Evolutionary conservation across 345 rosid genomes (phyloP), one percentile per base, ranked within the genome.

Genomic region (Salix arbutifolia): DNA sequence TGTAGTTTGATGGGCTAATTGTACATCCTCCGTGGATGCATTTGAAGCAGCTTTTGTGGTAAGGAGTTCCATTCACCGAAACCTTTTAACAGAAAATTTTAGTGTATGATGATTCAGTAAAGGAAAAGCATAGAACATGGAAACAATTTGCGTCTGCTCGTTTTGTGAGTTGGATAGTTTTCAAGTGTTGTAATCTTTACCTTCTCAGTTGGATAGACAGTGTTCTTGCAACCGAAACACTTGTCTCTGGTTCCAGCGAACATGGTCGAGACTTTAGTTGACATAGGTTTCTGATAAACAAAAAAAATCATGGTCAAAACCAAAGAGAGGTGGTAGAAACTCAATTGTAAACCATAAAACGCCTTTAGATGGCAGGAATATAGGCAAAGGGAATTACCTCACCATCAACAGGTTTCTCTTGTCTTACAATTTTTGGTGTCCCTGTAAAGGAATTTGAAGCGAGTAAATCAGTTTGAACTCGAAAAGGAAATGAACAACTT

Each of bases 11-110:
- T 7, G 96, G 99, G 82, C 99, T 93, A 53, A 96, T 93, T 13
- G 85, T 84, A 53, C 99, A 96, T 10, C 99, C 98, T 80, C 99
- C 99, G 82, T 96, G 99, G 67, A 87, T 93, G 85, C 99, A 96
- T 87, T 96, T 96, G 96, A 96, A 96, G 78, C 99, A 96, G 84
- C 98, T 93, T 88, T 84, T 93, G 79, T 96, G 99, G 83, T 96
- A 93, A 58, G 92, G 85, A 76, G 96, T 93, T 46, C 98, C 98
- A 82, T 96, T 96, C 84, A 96, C 98, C 10, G 98, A 86, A 74
- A 96, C 99, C 99, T 96, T 79, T 80, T 74, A 26, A 35, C 25
- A 26, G 8, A 70, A 26, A 68, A 48, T 62, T 40, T 68, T 58
- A 58, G 62, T 3, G 4, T 3, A 3, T 58, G 62, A n/a, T 58